Evolutionary conservation across 257 asterid species (phyloP), one percentile per base, ranked within the genome.

Genomic region (Leonotis leonurus): DNA sequence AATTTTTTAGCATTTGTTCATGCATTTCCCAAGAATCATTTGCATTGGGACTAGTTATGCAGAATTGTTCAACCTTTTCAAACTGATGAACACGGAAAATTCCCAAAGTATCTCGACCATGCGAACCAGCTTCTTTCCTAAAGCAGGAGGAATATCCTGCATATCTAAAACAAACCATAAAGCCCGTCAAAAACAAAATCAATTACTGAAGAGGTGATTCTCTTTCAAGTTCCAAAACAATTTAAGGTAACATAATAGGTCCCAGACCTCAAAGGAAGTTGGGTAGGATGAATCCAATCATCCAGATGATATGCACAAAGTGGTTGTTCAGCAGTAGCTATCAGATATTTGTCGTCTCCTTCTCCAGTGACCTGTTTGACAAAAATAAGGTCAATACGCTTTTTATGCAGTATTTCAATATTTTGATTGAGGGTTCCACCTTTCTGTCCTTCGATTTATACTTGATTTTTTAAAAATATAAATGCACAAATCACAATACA

Each of bases 291-390:
- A 72, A 91, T 84, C 98, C 96, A 88, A 53, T 91, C 95, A 24
- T 91, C 96, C 22, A 82, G 55, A 75, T 91, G 96, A 81, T 86
- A 91, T 22, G 95, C 96, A 72, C 96, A 91, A 30, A 91, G 85
- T 8, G 96, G 98, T 60, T 88, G 98, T 71, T 91, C 98, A 37
- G 96, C 89, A 1, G 98, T 91, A 36, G 99, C 99, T 75, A 92
- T 92, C 60, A 92, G 79, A 79, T 92, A 89, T 67, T 92, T 92
- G 71, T 92, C 97, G 33, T 92, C 99, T 39, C 96, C 99, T 62
- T 86, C 97, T 26, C 96, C 97, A 60, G 96, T 86, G n/a, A 92
- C 96, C 96, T 91, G 65, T 78, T 27, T 33, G 51, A 65, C 44
- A 49, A 72, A 30, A 75, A 69, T 17, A 65, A 20, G 26, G 26